These are phyloP conservation scores for Populus trichocarpa DNA, from an alignment of 441 rosid genomes.

Conservation along the genomic window DNA sequence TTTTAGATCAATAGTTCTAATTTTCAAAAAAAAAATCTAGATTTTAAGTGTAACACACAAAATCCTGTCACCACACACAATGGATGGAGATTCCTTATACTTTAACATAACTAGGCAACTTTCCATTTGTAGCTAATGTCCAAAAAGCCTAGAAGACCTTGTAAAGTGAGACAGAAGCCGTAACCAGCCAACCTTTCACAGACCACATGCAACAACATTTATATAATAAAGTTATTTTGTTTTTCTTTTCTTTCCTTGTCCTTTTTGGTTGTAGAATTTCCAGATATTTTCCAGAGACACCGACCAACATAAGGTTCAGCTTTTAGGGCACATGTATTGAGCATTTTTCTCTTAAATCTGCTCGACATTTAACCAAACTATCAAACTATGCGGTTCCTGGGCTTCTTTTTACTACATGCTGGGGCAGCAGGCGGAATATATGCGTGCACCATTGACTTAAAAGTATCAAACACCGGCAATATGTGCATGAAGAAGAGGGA, in stretches of 20 bases:
- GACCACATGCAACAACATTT: background rate
- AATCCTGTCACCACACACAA: conserved; percentile 7
- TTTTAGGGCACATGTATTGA: conserved; percentile 60
- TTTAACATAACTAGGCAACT: conserved; percentile 37
- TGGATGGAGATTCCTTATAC: conserved; percentile 38
- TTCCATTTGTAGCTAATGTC: conserved; percentile 56
- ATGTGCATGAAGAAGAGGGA: background rate
- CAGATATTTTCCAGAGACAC: conserved; percentile 34
- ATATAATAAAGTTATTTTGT: background rate
- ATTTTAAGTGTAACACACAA: background rate
- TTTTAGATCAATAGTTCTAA: too few species aligned
- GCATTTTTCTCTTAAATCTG: conserved; percentile 32
- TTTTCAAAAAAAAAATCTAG: background rate
- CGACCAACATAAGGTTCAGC: conserved; percentile 63
- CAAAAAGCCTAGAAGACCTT: conserved; percentile 38
- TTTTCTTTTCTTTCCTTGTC: too few species aligned
- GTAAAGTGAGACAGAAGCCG: conserved; percentile 34
- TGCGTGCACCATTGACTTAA: conserved; percentile 16
- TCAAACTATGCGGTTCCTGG: background rate
- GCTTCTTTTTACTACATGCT: background rate
- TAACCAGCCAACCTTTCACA: conserved; percentile 29
- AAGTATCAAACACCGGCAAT: background rate
- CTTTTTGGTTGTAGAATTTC: background rate
- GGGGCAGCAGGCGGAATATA: conserved; percentile 10
- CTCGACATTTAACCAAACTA: conserved; percentile 29